Base-by-base conservation (phyloP, 768 basidiomycete genomes). In the Rhodotorula paludigena region DNA sequence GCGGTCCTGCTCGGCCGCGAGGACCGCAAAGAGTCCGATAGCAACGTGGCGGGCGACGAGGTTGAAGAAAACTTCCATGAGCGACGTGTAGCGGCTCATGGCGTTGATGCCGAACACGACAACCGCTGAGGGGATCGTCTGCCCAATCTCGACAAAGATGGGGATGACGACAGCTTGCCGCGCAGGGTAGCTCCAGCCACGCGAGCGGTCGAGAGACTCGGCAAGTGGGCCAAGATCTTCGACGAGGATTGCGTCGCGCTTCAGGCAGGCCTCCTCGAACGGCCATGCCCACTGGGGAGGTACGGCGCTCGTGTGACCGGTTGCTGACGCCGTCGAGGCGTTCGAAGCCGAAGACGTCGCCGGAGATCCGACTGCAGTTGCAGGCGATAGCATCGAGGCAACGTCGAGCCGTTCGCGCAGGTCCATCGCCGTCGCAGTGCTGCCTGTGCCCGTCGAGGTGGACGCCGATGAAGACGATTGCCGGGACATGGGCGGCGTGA, bases 231-330 rank as follows among this genome's bases (percentile, higher is more conserved):
- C 66, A 18, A 73, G 60, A 33, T 65, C 60, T 2, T 66, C 59
- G 51, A 73, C 60, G 39, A 53, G 57, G 42, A 68, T 63, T 10
- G 69, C 63, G 16, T 70, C 55, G 23, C 65, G 66, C 49, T 56
- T 53, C 28, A 48, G n/a, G 33, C 65, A 66, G 1, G 68, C 68
- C 39, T 73, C 69, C 18, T 68, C 65, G 63, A 73, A 71, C 7
- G 72, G 72, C 72, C 72, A 73, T 0, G 25, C 30, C 59, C 65
- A 64, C 2, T 15, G 54, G 1, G 58, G 45, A 1, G 14, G 11
- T n/a, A n/a, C n/a, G 14, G 9, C 35, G 28, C 28, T 25, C 1
- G n/a, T 10, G 58, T 7, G n/a, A 5, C 35, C 38, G 16, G 60
- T 20, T 10, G 49, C 28, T 1, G 35, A 38, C 30, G 42, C 38